phyloP scores from a whole-genome alignment of 164 flowering plant genomes.

The Tetrastigma voinierianum region DNA sequence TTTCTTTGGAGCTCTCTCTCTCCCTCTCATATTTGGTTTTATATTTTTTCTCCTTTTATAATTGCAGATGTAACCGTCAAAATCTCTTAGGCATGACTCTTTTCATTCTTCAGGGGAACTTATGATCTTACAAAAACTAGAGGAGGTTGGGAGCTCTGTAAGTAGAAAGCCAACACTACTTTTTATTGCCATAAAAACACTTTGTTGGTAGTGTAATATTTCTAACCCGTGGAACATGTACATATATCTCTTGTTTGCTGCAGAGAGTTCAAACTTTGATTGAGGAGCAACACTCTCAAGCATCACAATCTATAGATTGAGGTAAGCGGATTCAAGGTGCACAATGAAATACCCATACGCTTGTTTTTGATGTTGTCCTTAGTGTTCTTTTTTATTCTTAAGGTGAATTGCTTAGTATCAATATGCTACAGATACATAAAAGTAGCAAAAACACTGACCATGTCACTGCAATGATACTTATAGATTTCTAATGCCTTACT shows the following conservation, averaged over 20 bases:
- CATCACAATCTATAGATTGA: no score
- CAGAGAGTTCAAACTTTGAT: no score
- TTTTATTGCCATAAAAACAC: background rate
- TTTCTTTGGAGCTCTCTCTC: background rate
- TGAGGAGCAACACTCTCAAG: no score
- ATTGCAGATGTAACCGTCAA: slow-evolving; percentile 58
- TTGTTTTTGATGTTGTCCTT: background rate
- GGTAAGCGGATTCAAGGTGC: no score
- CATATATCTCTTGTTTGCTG: no score
- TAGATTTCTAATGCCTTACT: no score
- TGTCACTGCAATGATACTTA: no score
- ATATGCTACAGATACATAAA: no score
- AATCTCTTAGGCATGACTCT: slow-evolving; percentile 32
- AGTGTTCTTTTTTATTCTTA: background rate
- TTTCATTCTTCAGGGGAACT: slow-evolving; percentile 45
- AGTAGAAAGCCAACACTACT: slow-evolving; percentile 24
- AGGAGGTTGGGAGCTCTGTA: slow-evolving; percentile 80
- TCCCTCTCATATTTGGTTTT: background rate
- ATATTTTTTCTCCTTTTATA: slow-evolving; percentile 3
- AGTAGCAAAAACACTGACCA: no score
- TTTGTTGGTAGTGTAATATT: background rate
- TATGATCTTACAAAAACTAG: slow-evolving; percentile 50
- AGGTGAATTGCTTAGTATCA: background rate
- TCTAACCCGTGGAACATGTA: background rate
- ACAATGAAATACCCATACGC: slow-evolving; percentile 1